phyloP scores from a whole-genome alignment of 371 early-diverging fungal genomes.

The Actinomortierella ambigua region DNA sequence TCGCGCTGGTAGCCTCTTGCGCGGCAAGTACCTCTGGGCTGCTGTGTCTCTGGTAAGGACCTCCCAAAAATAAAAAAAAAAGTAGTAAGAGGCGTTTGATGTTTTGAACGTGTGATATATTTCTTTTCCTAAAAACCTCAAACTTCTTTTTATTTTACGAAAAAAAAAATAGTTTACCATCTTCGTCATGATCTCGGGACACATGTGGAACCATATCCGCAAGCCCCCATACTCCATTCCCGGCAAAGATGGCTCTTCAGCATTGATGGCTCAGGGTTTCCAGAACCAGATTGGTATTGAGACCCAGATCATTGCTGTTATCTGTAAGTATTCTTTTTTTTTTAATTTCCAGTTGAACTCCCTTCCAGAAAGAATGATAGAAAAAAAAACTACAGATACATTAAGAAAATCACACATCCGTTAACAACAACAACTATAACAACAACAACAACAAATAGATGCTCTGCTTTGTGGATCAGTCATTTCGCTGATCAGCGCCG shows the following conservation, averaged over 20 bases:
- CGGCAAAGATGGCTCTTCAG: slow-evolving; percentile 61
- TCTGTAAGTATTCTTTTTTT: slow-evolving; percentile 63
- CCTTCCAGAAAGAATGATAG: too few species aligned
- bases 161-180: slow-evolving; percentile 69
- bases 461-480: slow-evolving; percentile 23
- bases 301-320: slow-evolving; percentile 73
- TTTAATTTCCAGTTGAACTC: background rate
- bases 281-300: slow-evolving; percentile 81
- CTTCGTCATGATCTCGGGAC: slow-evolving; percentile 79
- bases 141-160: background rate
- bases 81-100: background rate
- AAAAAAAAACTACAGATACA: too few species aligned
- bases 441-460: slow-evolving; percentile 6
- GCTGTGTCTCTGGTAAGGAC: slow-evolving; percentile 52
- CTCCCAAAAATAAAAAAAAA: too few species aligned
- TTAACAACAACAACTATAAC: background rate
- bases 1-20: slow-evolving; percentile 56
- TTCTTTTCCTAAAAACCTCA: slow-evolving; percentile 3
- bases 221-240: slow-evolving; percentile 71
- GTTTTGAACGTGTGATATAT: background rate
- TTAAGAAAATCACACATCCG: background rate
- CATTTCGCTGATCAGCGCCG: slow-evolving; percentile 32
- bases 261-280: slow-evolving; percentile 74
- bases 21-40: slow-evolving; percentile 67
- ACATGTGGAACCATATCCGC: slow-evolving; percentile 92